Evolutionary conservation across 2,329 filamentous ascomycete species (phyloP), one percentile per base, ranked within the genome.

Genomic region (Verticillium klebahnii): DNA sequence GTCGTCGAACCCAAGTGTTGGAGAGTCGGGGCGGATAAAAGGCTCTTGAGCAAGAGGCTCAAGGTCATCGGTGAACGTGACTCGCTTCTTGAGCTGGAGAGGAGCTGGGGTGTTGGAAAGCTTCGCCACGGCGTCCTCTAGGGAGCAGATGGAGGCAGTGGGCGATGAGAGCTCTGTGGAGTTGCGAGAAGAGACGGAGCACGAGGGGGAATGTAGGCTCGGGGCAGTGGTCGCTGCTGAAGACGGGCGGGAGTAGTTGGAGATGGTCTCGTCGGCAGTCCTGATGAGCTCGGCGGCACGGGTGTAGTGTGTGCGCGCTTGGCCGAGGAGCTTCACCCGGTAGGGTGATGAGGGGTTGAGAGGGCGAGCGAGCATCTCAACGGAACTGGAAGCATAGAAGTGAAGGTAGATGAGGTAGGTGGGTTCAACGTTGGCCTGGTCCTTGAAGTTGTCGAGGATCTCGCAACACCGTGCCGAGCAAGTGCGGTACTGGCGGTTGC

Each of bases 321-420:
- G 79, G 39, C 77, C 74, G 6, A 87, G 75, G 7, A 87, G 74
- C 60, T 71, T 78, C 37, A 73, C 73, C 55, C 83, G 80, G 64
- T 80, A 76, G 2, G 77, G 70, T 0, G 81, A 81, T 2, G 76
- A 77, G 12, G 76, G 72, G 17, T 78, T 77, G 8, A 85, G 73
- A 39, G 78, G 75, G 32, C 79, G 77, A 1, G 83, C 83, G 66
- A 83, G 83, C 75, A 82, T 81, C 67, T 87, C 85, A 52, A 85
- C 77, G 15, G 84, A 82, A n/a, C 78, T 81, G 23, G 85, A 85
- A n/a, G 84, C 84, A 64, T 86, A 87, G 69, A 87, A 86, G 69
- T 85, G 80, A 6, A 87, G 76, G 63, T 85, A 86, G 65, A 87
- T 82, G 37, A 85, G 74, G 67, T 86, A 82, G 7, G 82, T 74